A percentile compares a stretch with the other conserved stretches of the same genome.
These are phyloP conservation scores for Colletotrichum sp. DNA, from an alignment of 2,329 filamentous ascomycete genomes.

Conservation along the genomic window DNA sequence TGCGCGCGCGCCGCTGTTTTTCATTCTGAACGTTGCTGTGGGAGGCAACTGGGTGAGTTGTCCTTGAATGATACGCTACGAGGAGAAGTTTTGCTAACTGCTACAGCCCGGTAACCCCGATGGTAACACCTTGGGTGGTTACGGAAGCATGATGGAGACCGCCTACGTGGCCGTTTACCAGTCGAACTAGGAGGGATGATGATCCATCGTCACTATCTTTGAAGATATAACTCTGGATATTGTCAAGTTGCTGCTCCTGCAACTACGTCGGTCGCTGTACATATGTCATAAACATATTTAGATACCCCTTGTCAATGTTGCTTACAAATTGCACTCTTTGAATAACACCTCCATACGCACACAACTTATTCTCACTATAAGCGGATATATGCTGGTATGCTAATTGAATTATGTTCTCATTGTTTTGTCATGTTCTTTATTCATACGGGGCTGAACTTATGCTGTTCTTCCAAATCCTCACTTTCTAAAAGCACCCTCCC, in stretches of 20 bases:
- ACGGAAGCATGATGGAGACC: constrained; percentile 45
- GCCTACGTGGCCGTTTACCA: constrained; percentile 44
- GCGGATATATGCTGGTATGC: neutral
- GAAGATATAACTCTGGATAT: neutral
- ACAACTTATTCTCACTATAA: neutral
- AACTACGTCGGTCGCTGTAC: neutral
- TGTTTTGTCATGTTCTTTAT: neutral
- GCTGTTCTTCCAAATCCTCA: fast-evolving
- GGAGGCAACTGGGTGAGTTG: constrained; percentile 49
- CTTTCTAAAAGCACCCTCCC: neutral
- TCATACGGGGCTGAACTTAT: neutral
- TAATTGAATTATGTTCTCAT: neutral
- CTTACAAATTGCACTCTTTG: neutral
- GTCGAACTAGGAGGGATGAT: neutral
- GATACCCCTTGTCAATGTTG: neutral
- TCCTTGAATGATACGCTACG: no score
- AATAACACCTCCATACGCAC: neutral
- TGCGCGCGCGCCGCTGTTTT: constrained; percentile 45
- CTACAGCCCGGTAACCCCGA: constrained; percentile 36
- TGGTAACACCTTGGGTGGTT: constrained; percentile 36
- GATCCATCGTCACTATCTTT: neutral
- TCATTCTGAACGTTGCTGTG: constrained; percentile 54
- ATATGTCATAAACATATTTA: neutral
- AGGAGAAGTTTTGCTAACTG: neutral
- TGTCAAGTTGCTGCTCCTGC: neutral